Base-by-base conservation (phyloP, 768 basidiomycete species). In the Dendrothele bispora region DNA sequence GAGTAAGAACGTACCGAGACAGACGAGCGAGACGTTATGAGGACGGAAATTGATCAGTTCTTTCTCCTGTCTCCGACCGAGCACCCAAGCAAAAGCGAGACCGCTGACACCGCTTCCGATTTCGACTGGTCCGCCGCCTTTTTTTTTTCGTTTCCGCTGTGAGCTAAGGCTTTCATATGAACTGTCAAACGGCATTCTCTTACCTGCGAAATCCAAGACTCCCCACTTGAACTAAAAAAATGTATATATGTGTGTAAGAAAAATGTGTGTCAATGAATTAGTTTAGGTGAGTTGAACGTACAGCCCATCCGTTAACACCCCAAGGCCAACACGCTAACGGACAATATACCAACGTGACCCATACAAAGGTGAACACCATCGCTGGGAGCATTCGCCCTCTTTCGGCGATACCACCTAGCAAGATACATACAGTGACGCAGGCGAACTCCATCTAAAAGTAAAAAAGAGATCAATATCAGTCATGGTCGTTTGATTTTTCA, bases 371-470 rank as follows among this genome's bases (percentile, higher is more conserved):
- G 61, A 95, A 82, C 18, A 91, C 71, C 76, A 93, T 83, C 8
- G 85, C 81, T 0, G 91, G 92, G 5, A 91, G 71, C 28, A 95
- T 80, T 39, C 90, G 79, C 2, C 90, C 89, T 47, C 92, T 87
- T 67, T 95, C 46, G 17, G 92, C 92, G 41, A 91, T 78, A 7
- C 88, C 86, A 36, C 87, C 87, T 76, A 88, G 73, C 22, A 91
- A 63, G 41, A 90, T 89, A 11, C 73, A 84, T 14, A 86, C 84
- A 1, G 89, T 91, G 15, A 92, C 88, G 46, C 84, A 86, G 18
- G 83, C 87, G 61, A 89, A 91, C 66, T 88, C 87, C 84, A 88
- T 86, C 61, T n/a, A n/a, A n/a, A n/a, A n/a, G n/a, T n/a, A n/a
- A n/a, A n/a, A n/a, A n/a, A n/a, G n/a, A n/a, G n/a, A n/a, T n/a